Percentiles rank a stretch among this genome's conserved stretches.
Evolutionary conservation across 441 rosid species (phyloP).

Genomic region (Rhodomyrtus psidioides): DNA sequence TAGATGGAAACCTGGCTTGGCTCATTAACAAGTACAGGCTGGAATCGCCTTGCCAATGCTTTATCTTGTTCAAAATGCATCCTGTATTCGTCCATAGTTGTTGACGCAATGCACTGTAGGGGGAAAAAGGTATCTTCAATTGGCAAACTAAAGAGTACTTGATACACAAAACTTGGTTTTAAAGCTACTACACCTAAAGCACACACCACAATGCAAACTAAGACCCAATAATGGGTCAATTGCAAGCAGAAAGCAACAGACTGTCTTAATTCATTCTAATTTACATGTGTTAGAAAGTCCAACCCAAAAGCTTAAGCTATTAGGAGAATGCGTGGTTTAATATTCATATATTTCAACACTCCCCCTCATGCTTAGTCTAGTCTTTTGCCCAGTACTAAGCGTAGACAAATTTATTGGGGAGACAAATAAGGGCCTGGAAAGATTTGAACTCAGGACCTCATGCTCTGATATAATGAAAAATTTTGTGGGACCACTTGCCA

Average conservation of each 20-base stretch:
- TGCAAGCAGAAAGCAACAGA: background rate
- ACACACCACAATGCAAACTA: background rate
- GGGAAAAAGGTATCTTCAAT: background rate
- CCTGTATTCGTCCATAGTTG: constrained; percentile 63
- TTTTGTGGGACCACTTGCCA: no score
- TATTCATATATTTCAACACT: no score
- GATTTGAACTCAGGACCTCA: no score
- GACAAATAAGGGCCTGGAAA: no score
- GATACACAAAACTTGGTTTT: background rate
- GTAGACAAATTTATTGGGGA: no score
- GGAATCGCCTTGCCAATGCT: constrained; percentile 75
- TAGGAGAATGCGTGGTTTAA: no score
- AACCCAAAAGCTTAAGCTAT: no score
- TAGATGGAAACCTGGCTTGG: constrained; percentile 46
- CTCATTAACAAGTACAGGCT: constrained; percentile 64
- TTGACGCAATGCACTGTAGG: constrained; percentile 73
- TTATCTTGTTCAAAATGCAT: constrained; percentile 69
- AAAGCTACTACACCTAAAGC: background rate
- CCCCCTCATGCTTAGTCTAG: no score
- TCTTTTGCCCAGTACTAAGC: no score
- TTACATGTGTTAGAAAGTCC: no score
- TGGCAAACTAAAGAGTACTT: background rate
- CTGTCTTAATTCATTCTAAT: background rate
- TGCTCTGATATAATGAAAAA: no score
- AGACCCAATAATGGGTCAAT: background rate